phyloP scores from a whole-genome alignment of 192 early-diverging fungal genomes.

The Ambispora gerdemannii region DNA sequence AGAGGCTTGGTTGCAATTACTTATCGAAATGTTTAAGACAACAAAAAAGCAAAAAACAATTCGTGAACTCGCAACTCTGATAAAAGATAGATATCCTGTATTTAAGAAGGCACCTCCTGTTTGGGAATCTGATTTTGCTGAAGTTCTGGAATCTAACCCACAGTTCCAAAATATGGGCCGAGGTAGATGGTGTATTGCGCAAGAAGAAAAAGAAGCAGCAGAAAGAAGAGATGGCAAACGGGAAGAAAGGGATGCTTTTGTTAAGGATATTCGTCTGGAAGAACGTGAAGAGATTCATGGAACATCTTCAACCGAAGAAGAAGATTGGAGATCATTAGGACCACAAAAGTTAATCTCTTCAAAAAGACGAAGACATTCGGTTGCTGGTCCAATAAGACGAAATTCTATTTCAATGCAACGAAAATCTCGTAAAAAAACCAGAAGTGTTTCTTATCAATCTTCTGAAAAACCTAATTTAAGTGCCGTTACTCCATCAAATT shows the following conservation, averaged over 20 bases:
- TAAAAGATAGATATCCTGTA: constrained; percentile 43
- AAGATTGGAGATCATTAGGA: neutral
- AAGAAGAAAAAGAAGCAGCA: constrained; percentile 10
- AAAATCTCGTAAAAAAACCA: neutral
- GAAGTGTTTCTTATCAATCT: neutral
- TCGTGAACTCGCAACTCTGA: constrained; percentile 41
- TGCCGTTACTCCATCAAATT: neutral
- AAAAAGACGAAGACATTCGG: neutral
- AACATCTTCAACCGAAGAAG: neutral
- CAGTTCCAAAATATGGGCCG: constrained; percentile 41
- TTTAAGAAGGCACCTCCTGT: constrained; percentile 40
- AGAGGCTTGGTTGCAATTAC: constrained; percentile 41
- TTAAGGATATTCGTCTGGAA: too few species aligned
- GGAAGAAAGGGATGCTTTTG: too few species aligned
- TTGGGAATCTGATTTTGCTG: constrained; percentile 39
- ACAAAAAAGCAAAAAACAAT: constrained; percentile 46
- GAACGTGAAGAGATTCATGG: neutral
- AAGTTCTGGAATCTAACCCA: constrained; percentile 41
- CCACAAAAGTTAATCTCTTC: neutral
- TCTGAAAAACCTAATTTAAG: neutral
- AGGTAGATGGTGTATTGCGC: constrained; percentile 42
- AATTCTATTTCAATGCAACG: neutral
- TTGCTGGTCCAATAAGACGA: neutral
- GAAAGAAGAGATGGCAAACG: neutral
- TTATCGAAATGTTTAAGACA: constrained; percentile 43